These are phyloP conservation scores for Solanum paucissectum DNA, from an alignment of 257 asterid genomes.

Conservation along the genomic window DNA sequence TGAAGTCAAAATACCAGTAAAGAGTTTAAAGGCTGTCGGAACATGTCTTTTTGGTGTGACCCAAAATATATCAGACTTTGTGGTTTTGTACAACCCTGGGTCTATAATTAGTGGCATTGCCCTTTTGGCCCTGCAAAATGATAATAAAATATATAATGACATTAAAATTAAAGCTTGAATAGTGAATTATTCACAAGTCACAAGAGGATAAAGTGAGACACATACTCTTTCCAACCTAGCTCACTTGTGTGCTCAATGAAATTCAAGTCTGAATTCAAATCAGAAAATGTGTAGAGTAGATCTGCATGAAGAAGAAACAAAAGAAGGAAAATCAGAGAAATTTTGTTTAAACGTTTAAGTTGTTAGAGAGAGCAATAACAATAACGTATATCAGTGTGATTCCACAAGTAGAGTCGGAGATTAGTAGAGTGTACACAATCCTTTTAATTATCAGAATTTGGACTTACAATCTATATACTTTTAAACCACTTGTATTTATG, in stretches of 20 bases:
- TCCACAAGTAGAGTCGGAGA: neutral
- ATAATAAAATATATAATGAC: neutral
- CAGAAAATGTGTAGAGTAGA: constrained; percentile 24
- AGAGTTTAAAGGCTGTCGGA: constrained; percentile 47
- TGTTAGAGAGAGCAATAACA: neutral
- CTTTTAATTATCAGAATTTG: neutral
- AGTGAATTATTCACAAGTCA: neutral
- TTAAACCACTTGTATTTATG: neutral
- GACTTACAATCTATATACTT: neutral
- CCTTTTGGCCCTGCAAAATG: constrained; percentile 21
- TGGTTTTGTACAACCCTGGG: constrained; percentile 34
- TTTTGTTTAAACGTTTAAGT: neutral
- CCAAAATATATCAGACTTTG: constrained; percentile 31
- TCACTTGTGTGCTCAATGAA: constrained; percentile 36
- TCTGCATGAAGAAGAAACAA: constrained; percentile 13
- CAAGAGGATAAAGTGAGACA: neutral
- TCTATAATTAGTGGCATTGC: constrained; percentile 40
- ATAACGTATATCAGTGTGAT: neutral
- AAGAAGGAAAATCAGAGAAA: neutral
- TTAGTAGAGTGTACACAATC: fast-evolving
- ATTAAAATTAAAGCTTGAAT: neutral
- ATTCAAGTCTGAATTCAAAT: constrained; percentile 24
- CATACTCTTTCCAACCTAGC: constrained; percentile 48
- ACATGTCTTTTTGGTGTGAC: constrained; percentile 23
- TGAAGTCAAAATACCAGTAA: constrained; percentile 18